Evolutionary conservation across 805 yeast species (phyloP), one percentile per base, ranked within the genome.

Genomic region (Suhomyces prunicola): DNA sequence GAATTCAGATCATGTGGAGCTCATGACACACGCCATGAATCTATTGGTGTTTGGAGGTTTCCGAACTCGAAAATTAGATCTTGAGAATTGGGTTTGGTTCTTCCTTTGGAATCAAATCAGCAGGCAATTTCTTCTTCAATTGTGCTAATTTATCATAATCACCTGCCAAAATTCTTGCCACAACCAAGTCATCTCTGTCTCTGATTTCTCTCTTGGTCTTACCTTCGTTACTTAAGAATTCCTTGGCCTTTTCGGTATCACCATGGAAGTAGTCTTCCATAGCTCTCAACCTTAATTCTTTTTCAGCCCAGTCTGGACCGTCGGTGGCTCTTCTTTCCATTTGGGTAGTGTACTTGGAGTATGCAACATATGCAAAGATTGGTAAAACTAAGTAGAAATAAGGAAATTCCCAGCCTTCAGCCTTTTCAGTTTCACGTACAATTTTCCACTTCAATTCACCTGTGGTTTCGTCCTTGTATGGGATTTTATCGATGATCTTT

Each of bases 361-460:
- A 83, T 50, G 84, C 74, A 46, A 87, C 71, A 57, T 84, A 74
- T 47, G 82, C 73, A 65, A 87, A 75, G 24, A 85, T 83, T 17
- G 96, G 96, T 54, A 89, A 80, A 59, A 86, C 87, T 51, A 85
- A 74, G 69, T 80, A 86, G 72, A 85, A 88, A 62, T 85, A 84
- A 51, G 88, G 77, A 57, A 77, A 76, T 67, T 90, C 96, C 96
- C 96, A 89, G 47, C 96, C 96, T 73, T 89, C 96, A 36, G 78
- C 78, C 65, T 84, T 84, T 62, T 81, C 84, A 50, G 85, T 82
- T 65, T 84, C 90, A 57, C 94, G 79, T 46, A 90, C 84, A 52
- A 88, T 73, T 61, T 83, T 80, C 96, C 94, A 89, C 63, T 84
- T 83, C 62, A 88, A 80, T 62, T 84, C 87, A 36, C 96, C 96